Evolutionary conservation across 805 yeast genomes (phyloP).

Genomic region (Kluyveromyces aestuarii): DNA sequence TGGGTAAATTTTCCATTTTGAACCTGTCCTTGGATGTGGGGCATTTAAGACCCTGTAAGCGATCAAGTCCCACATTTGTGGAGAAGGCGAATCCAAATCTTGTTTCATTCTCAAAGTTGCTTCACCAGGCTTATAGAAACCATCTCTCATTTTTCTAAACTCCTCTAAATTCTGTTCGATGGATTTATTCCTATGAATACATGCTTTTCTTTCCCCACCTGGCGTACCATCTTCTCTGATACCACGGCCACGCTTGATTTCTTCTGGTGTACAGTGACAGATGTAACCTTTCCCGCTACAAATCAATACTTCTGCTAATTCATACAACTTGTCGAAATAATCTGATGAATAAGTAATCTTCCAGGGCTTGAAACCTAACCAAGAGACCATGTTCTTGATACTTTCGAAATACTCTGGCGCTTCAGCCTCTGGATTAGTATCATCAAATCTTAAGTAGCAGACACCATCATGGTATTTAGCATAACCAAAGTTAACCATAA

Average conservation of each 20-base stretch:
- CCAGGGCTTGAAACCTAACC: constrained; percentile 95
- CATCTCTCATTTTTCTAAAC: constrained; percentile 89
- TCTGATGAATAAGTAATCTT: constrained; percentile 93
- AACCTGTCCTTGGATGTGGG: constrained; percentile 93
- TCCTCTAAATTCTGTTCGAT: constrained; percentile 67
- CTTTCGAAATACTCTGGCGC: constrained; percentile 84
- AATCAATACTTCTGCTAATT: constrained; percentile 77
- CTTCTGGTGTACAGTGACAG: constrained; percentile 88
- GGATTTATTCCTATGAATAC: constrained; percentile 63
- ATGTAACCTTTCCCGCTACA: constrained; percentile 70
- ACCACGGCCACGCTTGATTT: constrained; percentile 86
- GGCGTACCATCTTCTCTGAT: constrained; percentile 83
- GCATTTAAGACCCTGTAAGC: constrained; percentile 93
- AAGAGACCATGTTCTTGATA: constrained; percentile 72
- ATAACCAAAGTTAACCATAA: constrained; percentile 95
- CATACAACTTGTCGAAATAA: constrained; percentile 84
- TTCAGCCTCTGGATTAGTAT: constrained; percentile 98
- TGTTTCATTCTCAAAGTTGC: constrained; percentile 97
- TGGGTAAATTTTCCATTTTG: constrained; percentile 96
- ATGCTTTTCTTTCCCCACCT: constrained; percentile 86
- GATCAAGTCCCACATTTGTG: constrained; percentile 99
- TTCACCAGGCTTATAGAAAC: constrained; percentile 79
- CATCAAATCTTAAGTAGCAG: constrained; percentile 91
- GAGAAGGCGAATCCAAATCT: constrained; percentile 81
- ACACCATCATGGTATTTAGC: constrained; percentile 81